phyloP scores from a whole-genome alignment of 768 basidiomycete genomes.

The Auricularia heimuer region DNA sequence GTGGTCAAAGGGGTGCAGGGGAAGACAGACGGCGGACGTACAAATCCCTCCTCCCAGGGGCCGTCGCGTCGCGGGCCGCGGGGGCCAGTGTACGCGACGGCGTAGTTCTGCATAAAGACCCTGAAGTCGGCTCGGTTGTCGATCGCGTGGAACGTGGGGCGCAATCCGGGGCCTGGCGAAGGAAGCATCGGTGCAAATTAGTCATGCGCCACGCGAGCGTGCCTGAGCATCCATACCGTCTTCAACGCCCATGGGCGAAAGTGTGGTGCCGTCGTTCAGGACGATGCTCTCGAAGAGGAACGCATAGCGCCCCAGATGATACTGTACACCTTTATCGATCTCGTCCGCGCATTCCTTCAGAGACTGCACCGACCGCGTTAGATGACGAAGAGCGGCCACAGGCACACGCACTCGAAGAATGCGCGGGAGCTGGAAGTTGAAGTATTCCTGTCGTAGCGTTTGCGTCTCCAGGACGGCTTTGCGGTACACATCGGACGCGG shows the following conservation, averaged over 20 bases:
- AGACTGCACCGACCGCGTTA: slow-evolving; percentile 35
- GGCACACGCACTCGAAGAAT: slow-evolving; percentile 69
- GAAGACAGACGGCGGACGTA: slow-evolving; percentile 34
- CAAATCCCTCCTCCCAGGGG: slow-evolving; percentile 86
- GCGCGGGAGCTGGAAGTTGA: slow-evolving; percentile 92
- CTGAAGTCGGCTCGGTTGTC: slow-evolving; percentile 95
- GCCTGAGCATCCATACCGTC: slow-evolving; percentile 38
- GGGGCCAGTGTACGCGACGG: slow-evolving; percentile 64
- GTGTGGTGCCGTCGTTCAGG: slow-evolving; percentile 75
- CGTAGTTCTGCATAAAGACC: slow-evolving; percentile 95
- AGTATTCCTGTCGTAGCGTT: slow-evolving; percentile 89
- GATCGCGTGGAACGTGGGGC: slow-evolving; percentile 79
- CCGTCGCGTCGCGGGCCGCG: slow-evolving; percentile 83
- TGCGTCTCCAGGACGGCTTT: slow-evolving; percentile 88
- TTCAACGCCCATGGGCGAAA: slow-evolving; percentile 56
- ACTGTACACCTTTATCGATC: slow-evolving; percentile 95
- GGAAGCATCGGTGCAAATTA: neutral
- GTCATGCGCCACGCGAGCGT: neutral
- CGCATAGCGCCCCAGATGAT: slow-evolving; percentile 89
- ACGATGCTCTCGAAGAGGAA: slow-evolving; percentile 89
- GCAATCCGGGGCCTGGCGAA: slow-evolving; percentile 55
- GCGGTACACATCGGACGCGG: slow-evolving; percentile 77
- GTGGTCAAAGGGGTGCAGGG: slow-evolving; percentile 3
- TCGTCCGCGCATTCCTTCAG: slow-evolving; percentile 95
- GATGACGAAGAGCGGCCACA: neutral